Evolutionary conservation across 164 flowering plant genomes (phyloP).

Genomic region (Stephania yunnanensis): DNA sequence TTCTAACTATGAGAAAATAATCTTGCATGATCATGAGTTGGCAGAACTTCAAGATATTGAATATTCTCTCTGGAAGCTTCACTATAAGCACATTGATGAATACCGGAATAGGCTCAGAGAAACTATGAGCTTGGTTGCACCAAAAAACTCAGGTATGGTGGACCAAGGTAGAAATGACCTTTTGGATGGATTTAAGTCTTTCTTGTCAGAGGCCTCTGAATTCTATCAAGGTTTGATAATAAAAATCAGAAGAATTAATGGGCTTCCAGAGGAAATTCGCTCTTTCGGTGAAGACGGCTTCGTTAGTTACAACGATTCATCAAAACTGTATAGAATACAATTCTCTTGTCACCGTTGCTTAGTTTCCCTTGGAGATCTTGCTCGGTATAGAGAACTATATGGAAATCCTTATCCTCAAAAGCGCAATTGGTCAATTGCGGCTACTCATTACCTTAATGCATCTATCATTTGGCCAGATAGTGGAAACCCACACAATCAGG

Average conservation of each 20-base stretch:
- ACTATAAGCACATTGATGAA: constrained; percentile 77
- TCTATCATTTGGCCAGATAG: constrained; percentile 64
- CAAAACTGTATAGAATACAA: constrained; percentile 32
- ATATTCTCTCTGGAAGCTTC: constrained; percentile 74
- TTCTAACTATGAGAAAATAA: constrained; percentile 47
- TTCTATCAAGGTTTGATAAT: constrained; percentile 50
- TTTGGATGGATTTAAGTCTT: constrained; percentile 42
- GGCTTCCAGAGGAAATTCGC: constrained; percentile 33
- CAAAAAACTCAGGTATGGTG: constrained; percentile 14
- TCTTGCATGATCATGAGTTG: constrained; percentile 35
- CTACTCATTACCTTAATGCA: constrained; percentile 59
- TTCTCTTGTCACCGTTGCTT: constrained; percentile 67
- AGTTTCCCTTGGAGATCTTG: constrained; percentile 82
- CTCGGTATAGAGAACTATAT: constrained; percentile 62
- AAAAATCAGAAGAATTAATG: constrained; percentile 38
- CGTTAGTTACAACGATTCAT: constrained; percentile 22
- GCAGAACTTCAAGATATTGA: constrained; percentile 55
- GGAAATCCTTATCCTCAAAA: constrained; percentile 31
- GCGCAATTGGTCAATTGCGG: constrained; percentile 64
- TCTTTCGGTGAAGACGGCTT: constrained; percentile 15
- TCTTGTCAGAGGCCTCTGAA: constrained; percentile 56
- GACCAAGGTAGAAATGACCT: constrained; percentile 20
- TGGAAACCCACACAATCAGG: constrained; percentile 96
- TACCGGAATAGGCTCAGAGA: constrained; percentile 49
- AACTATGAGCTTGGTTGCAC: constrained; percentile 11